Base-by-base conservation (phyloP, 2,329 filamentous ascomycete genomes). In the Pestalotiopsis sp. region DNA sequence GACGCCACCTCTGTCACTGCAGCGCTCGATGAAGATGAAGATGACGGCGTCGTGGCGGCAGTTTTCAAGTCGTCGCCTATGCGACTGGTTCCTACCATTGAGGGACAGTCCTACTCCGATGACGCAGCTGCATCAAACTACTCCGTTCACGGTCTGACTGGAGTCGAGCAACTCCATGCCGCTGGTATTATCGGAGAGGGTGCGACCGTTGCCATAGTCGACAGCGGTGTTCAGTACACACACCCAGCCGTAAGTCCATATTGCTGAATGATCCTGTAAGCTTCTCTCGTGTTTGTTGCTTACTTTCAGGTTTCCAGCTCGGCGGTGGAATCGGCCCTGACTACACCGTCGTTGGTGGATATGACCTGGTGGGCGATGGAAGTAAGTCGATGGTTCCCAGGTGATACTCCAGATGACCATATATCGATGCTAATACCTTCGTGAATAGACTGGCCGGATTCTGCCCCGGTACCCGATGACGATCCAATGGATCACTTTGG, bases 171-270 rank as follows among this genome's bases (percentile, higher is more conserved):
- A 52, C 66, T 75, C 10, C 72, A 74, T 10, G 64, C 68, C 30
- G 68, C 67, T 24, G 73, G 72, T 3, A 71, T 75, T 24, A 64
- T 73, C 11, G 73, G 73, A n/a, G 69, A 70, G 24, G 72, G 73
- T n/a, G 73, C 72, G 17, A 71, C 62, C 0, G 67, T 74, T 24
- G 73, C 73, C 0, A 61, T 73, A n/a, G 69, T 75, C 6, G 73
- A 75, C 59, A 72, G 69, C 14, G 73, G 72, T 11, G 68, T 74
- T 39, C 69, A 74, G 64, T 75, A 72, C 61, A 72, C 68, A 2
- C 72, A 75, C 57, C 71, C 71, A 10, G 73, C 72, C 26, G 70
- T 72, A 69, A 66, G 30, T 17, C 14, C 13, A 3, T 40, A 14
- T 2, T 40, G 5, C n/a, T 62, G 13, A 26, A 26, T 7, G 13